These are phyloP conservation scores for Rhizoclosmatium globosum DNA, from an alignment of 192 early-diverging fungal species.

Conservation along the genomic window DNA sequence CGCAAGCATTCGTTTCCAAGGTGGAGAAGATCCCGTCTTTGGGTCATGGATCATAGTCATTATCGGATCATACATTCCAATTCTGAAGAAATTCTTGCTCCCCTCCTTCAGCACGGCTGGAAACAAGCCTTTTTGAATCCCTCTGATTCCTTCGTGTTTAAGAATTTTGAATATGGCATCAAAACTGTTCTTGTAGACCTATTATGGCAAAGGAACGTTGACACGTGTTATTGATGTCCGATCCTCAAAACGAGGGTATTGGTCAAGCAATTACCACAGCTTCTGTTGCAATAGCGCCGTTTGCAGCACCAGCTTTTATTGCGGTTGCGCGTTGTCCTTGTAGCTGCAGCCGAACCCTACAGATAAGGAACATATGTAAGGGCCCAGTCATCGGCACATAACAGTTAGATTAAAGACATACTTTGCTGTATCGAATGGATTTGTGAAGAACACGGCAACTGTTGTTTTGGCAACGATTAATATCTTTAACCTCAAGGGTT, in stretches of 20 bases:
- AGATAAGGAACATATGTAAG: not conserved
- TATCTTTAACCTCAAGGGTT: not conserved
- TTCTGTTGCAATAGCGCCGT: slow-evolving; percentile 17
- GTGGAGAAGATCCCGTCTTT: slow-evolving; percentile 60
- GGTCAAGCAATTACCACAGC: not conserved
- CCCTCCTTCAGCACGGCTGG: slow-evolving; percentile 77
- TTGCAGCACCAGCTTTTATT: slow-evolving; percentile 27
- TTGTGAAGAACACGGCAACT: slow-evolving; percentile 78
- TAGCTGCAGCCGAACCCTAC: slow-evolving; percentile 69
- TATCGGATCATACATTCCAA: slow-evolving; percentile 80
- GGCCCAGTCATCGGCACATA: not conserved
- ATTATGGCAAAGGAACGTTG: not conserved
- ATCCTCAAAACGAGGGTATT: slow-evolving; percentile 16
- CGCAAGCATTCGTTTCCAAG: slow-evolving; percentile 80
- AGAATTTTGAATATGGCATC: slow-evolving; percentile 74
- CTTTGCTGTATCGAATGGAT: slow-evolving; percentile 83
- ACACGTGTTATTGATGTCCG: not conserved
- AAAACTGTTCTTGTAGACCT: slow-evolving; percentile 71
- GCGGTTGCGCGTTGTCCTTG: slow-evolving; percentile 65
- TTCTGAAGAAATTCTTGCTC: slow-evolving; percentile 78
- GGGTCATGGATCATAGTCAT: slow-evolving; percentile 67
- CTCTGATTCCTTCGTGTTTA: slow-evolving; percentile 69
- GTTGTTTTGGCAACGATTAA: not conserved
- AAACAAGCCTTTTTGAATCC: slow-evolving; percentile 75
- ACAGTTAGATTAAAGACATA: slow-evolving; percentile 35